Conservation (phyloP, 441 rosid genomes). For the Breynia disticha region DNA sequence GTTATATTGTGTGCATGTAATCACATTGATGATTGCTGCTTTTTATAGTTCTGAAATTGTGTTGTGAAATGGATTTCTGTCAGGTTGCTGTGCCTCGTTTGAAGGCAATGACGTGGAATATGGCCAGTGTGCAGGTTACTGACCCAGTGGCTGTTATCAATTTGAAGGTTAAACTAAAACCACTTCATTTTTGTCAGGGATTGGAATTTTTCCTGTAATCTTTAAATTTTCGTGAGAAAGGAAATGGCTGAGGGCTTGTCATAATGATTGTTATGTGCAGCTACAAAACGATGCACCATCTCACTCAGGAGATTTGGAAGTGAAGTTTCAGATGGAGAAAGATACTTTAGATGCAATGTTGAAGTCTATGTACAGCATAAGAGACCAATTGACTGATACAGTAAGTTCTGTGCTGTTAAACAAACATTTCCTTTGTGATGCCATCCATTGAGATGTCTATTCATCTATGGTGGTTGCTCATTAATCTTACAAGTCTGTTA, state of each 20-base stretch:
- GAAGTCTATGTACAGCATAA: neutral
- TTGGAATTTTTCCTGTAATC: too few relatives aligned
- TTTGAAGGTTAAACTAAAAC: slow-evolving; percentile 30
- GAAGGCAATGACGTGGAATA: slow-evolving; percentile 51
- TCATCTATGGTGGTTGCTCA: neutral
- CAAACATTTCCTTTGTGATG: neutral
- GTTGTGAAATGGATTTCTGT: slow-evolving; percentile 1
- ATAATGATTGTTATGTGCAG: neutral
- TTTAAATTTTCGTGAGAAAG: neutral
- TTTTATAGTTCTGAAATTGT: neutral
- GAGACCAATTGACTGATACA: neutral
- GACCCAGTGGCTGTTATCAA: slow-evolving; percentile 43
- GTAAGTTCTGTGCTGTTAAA: neutral
- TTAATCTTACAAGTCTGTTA: too few relatives aligned
- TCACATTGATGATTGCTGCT: neutral
- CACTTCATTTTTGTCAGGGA: neutral
- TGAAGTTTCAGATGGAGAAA: neutral
- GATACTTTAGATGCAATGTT: neutral
- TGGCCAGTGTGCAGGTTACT: slow-evolving; percentile 20
- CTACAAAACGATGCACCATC: neutral
- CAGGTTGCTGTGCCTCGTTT: slow-evolving; percentile 35
- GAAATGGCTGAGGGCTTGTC: neutral
- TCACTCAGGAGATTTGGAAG: neutral
- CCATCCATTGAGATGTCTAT: neutral
- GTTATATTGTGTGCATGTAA: neutral